Base-by-base conservation (phyloP, 208 protist species). In the Acanthamoeba quina region DNA sequence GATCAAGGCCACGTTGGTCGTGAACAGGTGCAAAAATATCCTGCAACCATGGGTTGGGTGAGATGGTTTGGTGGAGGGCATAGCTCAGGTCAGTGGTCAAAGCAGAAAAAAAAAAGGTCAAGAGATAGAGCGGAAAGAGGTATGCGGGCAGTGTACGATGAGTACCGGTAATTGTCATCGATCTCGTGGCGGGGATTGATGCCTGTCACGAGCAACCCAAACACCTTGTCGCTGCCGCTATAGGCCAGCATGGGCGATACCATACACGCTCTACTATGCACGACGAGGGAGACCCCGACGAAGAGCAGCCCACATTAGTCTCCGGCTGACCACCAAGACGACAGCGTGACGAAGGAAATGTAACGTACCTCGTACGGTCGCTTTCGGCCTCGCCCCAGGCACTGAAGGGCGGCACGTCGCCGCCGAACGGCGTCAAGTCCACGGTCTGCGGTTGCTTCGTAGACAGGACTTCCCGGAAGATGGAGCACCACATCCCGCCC, bases 11-110 rank as follows among this genome's bases (percentile, higher is more conserved):
- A 91, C 37, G 26, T 91, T 24, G 21, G 29, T 31, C 15, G 85
- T 76, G 47, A 91, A 68, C 60, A 91, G 44, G 26, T 91, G 17
- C 13, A 91, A 52, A 49, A 91, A 91, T 9, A 91, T 34, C 85
- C 85, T 91, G 64, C 29, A n/a, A n/a, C n/a, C n/a, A n/a, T n/a
- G n/a, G n/a, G n/a, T n/a, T n/a, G n/a, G n/a, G 41, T 44, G 41
- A 5, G 7, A 4, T 44, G 26, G 31, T 31, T 11, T 9, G 19
- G 37, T 41, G 44, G 21, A 82, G 19, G 21, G 24, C 56, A 88
- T 54, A 26, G 10, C 11, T 29, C 5, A 31, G 19, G 21, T 60
- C 54, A 60, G 54, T 26, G 54, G 21, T 1, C 21, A 26, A 60
- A 60, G 21, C 15, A 58, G 1, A 58, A 10, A 58, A 7, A 58